These are phyloP conservation scores for Epichloe gansuensis DNA, from an alignment of 2,329 filamentous ascomycete genomes.

Conservation along the genomic window DNA sequence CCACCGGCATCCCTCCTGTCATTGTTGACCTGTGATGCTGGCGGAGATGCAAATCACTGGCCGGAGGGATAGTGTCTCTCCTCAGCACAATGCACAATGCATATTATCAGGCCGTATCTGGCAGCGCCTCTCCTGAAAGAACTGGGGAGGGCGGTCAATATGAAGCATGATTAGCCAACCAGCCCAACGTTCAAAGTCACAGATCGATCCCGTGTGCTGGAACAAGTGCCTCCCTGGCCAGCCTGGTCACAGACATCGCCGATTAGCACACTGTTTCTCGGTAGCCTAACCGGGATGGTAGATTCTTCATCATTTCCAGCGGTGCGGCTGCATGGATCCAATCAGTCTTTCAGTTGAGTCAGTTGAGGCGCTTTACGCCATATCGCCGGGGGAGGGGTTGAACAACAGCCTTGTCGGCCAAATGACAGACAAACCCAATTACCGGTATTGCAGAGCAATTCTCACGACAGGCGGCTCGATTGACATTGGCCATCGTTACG, in stretches of 20 bases:
- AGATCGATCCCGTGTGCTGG: conserved; percentile 1
- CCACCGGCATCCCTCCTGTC: background rate
- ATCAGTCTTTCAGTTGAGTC: conserved; percentile 6
- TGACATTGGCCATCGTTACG: background rate
- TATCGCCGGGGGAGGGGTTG: background rate
- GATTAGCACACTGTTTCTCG: conserved; percentile 5
- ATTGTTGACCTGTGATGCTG: background rate
- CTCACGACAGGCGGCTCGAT: background rate
- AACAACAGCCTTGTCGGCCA: background rate
- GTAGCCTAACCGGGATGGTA: conserved; percentile 1
- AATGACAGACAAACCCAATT: background rate
- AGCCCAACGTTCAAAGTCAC: background rate
- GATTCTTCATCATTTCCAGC: conserved; percentile 5
- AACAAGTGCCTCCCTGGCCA: background rate
- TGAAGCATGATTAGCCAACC: background rate
- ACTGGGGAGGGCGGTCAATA: background rate
- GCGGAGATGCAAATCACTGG: background rate
- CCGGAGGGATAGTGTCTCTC: background rate
- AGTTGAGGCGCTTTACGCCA: conserved; percentile 4
- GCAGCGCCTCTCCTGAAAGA: background rate
- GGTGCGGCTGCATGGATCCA: conserved; percentile 2
- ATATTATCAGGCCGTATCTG: background rate
- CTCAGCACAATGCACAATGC: background rate
- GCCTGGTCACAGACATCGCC: background rate
- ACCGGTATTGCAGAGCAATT: background rate